A percentile compares a stretch with the other conserved stretches of the same genome.
Conservation (phyloP, 1,284 basidiomycete species). For the Ganoderma leucocontextum region DNA sequence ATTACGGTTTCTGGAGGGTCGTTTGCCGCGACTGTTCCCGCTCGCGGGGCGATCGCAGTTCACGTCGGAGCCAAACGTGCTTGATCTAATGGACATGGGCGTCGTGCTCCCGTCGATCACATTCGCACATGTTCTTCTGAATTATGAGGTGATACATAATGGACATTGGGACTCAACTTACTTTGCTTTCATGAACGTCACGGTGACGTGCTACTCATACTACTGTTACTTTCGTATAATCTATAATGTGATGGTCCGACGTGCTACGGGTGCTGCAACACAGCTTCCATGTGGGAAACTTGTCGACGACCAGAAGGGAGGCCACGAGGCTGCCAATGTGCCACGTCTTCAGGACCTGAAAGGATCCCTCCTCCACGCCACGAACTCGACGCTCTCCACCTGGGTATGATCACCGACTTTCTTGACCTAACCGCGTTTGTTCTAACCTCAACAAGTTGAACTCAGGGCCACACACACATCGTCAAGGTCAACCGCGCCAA, state of each 20-base stretch:
- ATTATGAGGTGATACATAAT: background rate
- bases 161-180: background rate
- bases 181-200: background rate
- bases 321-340: background rate
- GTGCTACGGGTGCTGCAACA: background rate
- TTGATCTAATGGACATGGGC: background rate
- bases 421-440: too few relatives aligned
- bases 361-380: background rate
- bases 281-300: background rate
- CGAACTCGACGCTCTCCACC: background rate
- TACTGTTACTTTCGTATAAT: background rate
- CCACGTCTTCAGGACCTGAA: background rate
- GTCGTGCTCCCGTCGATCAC: background rate
- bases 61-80: constrained; percentile 53
- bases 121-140: background rate
- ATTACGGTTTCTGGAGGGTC: constrained; percentile 59
- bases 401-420: background rate
- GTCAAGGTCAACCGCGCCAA: too few relatives aligned
- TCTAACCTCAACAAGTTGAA: too few relatives aligned
- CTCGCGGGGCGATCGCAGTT: constrained; percentile 65
- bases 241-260: background rate
- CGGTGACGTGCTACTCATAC: background rate
- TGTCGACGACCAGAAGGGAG: background rate
- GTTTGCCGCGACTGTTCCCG: constrained; percentile 59
- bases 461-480: too few relatives aligned